phyloP scores from a whole-genome alignment of 148 eudicot species.

The Beta vulgaris region DNA sequence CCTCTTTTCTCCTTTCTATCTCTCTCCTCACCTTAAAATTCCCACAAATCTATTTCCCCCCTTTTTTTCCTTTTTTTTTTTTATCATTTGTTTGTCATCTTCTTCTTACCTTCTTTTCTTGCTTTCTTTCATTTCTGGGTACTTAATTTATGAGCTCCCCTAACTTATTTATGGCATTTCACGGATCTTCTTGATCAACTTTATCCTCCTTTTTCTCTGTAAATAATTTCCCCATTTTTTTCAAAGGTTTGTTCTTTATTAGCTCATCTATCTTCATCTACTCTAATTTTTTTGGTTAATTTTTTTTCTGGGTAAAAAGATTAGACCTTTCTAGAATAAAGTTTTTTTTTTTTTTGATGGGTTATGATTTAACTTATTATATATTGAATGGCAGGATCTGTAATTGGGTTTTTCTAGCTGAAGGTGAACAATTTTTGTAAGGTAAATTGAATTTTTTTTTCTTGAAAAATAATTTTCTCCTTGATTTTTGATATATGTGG shows the following conservation, averaged over 20 bases:
- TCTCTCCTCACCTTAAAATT: constrained; percentile 12
- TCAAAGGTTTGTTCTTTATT: constrained; percentile 19
- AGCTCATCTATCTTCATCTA: background rate
- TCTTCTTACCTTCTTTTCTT: background rate
- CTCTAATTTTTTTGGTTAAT: background rate
- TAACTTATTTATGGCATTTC: constrained; percentile 33
- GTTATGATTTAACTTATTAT: constrained; percentile 5
- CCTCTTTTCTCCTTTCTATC: background rate
- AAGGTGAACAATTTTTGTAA: constrained; percentile 9
- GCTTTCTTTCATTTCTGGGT: constrained; percentile 19
- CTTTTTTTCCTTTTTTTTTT: background rate
- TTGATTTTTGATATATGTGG: background rate
- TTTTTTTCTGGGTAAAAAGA: constrained; percentile 8
- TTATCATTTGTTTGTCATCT: background rate
- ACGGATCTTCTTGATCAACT: constrained; percentile 30
- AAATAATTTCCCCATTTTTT: constrained; percentile 19
- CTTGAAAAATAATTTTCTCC: background rate
- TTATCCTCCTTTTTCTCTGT: constrained; percentile 16
- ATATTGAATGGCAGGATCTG: constrained; percentile 31
- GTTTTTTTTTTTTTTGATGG: background rate
- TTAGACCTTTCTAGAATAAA: background rate
- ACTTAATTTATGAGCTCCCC: constrained; percentile 30
- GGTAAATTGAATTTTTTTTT: too few relatives aligned
- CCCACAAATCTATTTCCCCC: constrained; percentile 9
- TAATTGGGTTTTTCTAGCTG: constrained; percentile 18